phyloP scores from a whole-genome alignment of 768 basidiomycete genomes.

The Calocybe cyanea region DNA sequence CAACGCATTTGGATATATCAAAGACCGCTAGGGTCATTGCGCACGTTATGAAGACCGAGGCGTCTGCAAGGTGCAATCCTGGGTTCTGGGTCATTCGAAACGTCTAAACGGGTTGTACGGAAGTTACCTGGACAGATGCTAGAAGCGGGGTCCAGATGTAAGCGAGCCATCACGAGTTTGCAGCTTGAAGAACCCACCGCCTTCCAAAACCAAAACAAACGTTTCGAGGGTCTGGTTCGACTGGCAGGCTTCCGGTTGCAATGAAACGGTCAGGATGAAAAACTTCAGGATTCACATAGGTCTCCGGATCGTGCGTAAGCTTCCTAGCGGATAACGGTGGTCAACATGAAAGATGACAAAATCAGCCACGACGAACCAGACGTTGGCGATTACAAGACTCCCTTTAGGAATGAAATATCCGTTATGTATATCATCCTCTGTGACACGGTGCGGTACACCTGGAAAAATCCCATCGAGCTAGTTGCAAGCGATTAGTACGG shows the following conservation, averaged over 20 bases:
- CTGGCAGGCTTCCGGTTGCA: constrained; percentile 32
- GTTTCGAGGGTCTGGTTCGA: constrained; percentile 54
- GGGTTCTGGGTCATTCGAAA: constrained; percentile 4
- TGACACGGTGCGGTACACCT: constrained; percentile 54
- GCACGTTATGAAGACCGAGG: constrained; percentile 49
- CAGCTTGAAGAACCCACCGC: constrained; percentile 34
- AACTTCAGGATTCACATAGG: constrained; percentile 47
- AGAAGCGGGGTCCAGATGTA: background rate
- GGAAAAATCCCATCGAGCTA: constrained; percentile 6
- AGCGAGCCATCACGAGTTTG: constrained; percentile 4
- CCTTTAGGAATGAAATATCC: constrained; percentile 63
- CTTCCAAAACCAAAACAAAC: constrained; percentile 71
- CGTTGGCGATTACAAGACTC: constrained; percentile 47
- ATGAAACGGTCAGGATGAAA: constrained; percentile 65
- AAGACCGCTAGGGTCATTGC: constrained; percentile 51
- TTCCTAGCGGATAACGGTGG: constrained; percentile 27
- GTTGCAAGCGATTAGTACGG: constrained; percentile 2
- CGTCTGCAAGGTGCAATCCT: constrained; percentile 54
- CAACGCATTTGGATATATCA: constrained; percentile 42
- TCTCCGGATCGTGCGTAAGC: constrained; percentile 50
- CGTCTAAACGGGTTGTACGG: background rate
- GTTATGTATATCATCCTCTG: constrained; percentile 59
- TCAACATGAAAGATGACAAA: constrained; percentile 17
- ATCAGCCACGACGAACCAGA: constrained; percentile 33
- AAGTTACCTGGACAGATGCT: constrained; percentile 49